A percentile compares a stretch with the other conserved stretches of the same genome.
phyloP scores from a whole-genome alignment of 179 eudicot species.

The Camellia oleifera region DNA sequence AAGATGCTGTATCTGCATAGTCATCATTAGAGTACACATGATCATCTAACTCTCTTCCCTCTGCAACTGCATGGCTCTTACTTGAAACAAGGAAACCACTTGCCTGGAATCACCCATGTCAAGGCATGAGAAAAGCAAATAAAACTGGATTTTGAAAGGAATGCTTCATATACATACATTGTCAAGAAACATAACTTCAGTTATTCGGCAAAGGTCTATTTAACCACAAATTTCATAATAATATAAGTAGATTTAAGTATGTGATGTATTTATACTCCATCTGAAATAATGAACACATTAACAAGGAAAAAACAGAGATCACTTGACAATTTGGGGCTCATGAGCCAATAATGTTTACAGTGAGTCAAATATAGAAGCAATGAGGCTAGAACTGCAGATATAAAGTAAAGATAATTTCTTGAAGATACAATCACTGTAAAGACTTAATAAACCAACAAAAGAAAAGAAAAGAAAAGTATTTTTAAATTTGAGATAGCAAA shows the following conservation, averaged over 20 bases:
- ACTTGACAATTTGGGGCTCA: not conserved
- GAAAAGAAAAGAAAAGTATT: no score
- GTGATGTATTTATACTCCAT: not conserved
- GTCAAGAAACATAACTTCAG: not conserved
- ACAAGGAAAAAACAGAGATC: not conserved
- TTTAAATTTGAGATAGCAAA: not conserved
- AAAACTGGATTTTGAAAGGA: not conserved
- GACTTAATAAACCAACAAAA: not conserved
- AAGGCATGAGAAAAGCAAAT: constrained; percentile 1
- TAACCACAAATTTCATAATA: not conserved
- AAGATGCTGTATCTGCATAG: constrained; percentile 59
- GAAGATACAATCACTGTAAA: not conserved
- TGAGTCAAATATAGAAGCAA: not conserved
- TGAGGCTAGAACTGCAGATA: not conserved
- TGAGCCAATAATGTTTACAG: not conserved
- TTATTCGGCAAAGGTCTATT: not conserved
- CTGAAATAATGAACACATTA: not conserved
- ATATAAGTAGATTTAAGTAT: not conserved
- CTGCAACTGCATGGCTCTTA: constrained; percentile 49
- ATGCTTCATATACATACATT: not conserved
- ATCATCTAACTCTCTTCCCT: constrained; percentile 77
- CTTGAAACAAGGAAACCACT: constrained; percentile 80
- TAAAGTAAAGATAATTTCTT: not conserved
- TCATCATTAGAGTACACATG: constrained; percentile 55
- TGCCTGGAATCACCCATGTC: constrained; percentile 57